Evolutionary conservation across 805 yeast species (phyloP).

Genomic region (Sugiyamaella americana): DNA sequence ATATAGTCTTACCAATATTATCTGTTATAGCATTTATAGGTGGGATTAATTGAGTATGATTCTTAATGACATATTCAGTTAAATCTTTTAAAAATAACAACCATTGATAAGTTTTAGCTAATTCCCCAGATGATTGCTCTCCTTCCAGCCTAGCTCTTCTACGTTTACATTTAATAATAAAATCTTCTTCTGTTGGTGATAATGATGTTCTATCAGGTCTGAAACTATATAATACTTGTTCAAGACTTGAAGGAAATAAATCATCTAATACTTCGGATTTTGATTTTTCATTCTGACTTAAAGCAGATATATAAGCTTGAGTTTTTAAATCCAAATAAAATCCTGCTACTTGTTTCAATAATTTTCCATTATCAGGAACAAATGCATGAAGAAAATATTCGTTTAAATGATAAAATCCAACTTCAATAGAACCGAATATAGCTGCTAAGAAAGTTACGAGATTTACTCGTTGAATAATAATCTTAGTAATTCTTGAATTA

Average conservation of each 20-base stretch:
- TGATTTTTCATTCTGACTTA: constrained; percentile 54
- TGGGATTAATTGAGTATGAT: constrained; percentile 13
- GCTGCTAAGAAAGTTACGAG: constrained; percentile 86
- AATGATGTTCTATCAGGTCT: constrained; percentile 32
- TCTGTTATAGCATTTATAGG: neutral
- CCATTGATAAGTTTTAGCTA: constrained; percentile 80
- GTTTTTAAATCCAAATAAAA: constrained; percentile 84
- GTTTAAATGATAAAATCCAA: constrained; percentile 82
- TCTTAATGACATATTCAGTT: constrained; percentile 69
- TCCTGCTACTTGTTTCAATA: constrained; percentile 75
- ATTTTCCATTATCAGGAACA: constrained; percentile 62
- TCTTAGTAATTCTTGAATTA: neutral
- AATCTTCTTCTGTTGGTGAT: constrained; percentile 75
- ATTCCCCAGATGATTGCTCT: constrained; percentile 41
- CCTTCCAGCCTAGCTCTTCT: constrained; percentile 56
- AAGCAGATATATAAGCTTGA: constrained; percentile 87
- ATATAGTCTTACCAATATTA: neutral
- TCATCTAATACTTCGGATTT: constrained; percentile 64
- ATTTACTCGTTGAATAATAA: constrained; percentile 70
- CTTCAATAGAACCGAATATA: constrained; percentile 73
- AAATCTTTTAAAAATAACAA: constrained; percentile 71
- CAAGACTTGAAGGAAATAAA: constrained; percentile 61
- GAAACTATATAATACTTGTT: constrained; percentile 33
- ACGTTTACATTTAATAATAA: constrained; percentile 63
- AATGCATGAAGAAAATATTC: constrained; percentile 81